These are phyloP conservation scores for Leccinum broughii DNA, from an alignment of 768 basidiomycete genomes.

Conservation along the genomic window DNA sequence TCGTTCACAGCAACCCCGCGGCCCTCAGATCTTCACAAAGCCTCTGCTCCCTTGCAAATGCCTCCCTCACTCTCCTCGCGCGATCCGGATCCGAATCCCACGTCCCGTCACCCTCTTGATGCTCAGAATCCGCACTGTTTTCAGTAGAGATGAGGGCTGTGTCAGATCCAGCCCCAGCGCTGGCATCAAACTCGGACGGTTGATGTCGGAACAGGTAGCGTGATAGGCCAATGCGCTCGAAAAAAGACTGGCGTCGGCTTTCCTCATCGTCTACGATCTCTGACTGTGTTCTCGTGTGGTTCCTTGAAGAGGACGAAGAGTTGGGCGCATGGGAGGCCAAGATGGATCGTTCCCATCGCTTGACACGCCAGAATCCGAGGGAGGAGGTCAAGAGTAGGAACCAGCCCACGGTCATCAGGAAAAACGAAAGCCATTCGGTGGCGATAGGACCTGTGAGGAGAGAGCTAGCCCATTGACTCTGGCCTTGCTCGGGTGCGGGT, in stretches of 20 bases:
- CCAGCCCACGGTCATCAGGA: conserved; percentile 91
- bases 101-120: conserved; percentile 31
- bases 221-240: conserved; percentile 30
- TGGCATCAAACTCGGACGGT: conserved; percentile 11
- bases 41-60: conserved; percentile 53
- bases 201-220: conserved; percentile 14
- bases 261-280: conserved; percentile 31
- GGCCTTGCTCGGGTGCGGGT: conserved; percentile 7
- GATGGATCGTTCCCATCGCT: conserved; percentile 83
- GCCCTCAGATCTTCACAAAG: conserved; percentile 60
- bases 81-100: conserved; percentile 46
- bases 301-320: conserved; percentile 37
- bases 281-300: conserved; percentile 30
- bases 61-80: conserved; percentile 44
- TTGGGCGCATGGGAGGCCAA: conserved; percentile 45
- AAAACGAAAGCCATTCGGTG: conserved; percentile 93
- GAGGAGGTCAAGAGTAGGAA: conserved; percentile 88
- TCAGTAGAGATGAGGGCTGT: conserved; percentile 16
- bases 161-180: conserved; percentile 8
- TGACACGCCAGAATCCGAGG: conserved; percentile 87
- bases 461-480: conserved; percentile 39
- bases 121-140: conserved; percentile 30
- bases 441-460: conserved; percentile 61
- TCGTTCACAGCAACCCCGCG: conserved; percentile 59
- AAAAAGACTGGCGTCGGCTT: conserved; percentile 28